Percentiles rank a stretch among this genome's conserved stretches.
Evolutionary conservation across 495 filamentous ascomycete genomes (phyloP).

Genomic region (Gamarada debralockiae): DNA sequence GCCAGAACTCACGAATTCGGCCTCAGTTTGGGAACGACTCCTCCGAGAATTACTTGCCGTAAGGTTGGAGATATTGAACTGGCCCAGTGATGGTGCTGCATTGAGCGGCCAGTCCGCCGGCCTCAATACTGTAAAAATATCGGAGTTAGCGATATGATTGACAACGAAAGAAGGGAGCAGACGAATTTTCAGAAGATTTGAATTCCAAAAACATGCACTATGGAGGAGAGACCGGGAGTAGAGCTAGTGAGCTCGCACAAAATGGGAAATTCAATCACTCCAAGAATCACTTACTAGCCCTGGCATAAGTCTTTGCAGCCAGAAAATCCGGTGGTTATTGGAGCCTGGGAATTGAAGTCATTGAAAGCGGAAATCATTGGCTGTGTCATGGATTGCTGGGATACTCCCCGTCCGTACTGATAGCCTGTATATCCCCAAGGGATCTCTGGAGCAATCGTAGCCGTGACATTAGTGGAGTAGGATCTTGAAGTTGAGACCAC

Average conservation of each 20-base stretch:
- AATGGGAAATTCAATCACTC: no score
- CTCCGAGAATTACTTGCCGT: no score
- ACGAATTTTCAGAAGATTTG: no score
- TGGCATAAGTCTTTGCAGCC: constrained; percentile 1
- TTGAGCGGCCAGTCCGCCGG: constrained; percentile 3
- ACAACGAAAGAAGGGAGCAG: no score
- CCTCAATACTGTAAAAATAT: no score
- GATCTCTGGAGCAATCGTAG: constrained; percentile 6
- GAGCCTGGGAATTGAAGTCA: not conserved
- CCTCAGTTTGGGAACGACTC: no score
- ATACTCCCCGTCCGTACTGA: not conserved
- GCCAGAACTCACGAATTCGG: no score
- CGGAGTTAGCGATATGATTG: no score
- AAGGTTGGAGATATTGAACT: not conserved
- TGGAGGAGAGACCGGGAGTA: no score
- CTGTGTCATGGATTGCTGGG: constrained; percentile 2
- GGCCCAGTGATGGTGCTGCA: not conserved
- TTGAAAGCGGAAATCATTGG: constrained; percentile 6
- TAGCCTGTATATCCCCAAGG: constrained; percentile 8
- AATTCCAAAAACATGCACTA: no score
- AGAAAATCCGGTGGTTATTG: not conserved
- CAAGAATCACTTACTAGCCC: no score
- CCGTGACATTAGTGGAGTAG: not conserved
- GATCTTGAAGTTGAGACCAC: not conserved
- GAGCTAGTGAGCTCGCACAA: no score